These are phyloP conservation scores for Cytospora schulzeri DNA, from an alignment of 2,329 filamentous ascomycete species.

Conservation along the genomic window DNA sequence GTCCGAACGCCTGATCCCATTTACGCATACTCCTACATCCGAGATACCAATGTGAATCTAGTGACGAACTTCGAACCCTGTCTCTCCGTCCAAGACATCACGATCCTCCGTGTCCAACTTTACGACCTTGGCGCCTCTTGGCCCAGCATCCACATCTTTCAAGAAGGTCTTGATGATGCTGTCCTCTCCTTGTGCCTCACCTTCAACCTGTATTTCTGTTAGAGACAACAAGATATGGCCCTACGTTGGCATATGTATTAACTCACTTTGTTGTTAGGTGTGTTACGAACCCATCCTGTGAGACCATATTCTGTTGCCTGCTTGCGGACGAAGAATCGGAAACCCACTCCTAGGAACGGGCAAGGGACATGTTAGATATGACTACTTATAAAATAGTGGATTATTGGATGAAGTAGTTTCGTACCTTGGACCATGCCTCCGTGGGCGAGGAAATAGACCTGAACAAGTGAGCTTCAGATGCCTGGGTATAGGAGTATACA, in stretches of 20 bases:
- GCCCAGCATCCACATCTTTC: constrained; percentile 74
- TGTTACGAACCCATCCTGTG: constrained; percentile 66
- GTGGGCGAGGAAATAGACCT: constrained; percentile 64
- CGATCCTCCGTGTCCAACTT: constrained; percentile 72
- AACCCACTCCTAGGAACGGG: constrained; percentile 54
- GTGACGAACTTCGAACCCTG: constrained; percentile 60
- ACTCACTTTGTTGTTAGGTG: constrained; percentile 54
- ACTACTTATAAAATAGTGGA: not conserved
- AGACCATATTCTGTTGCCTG: constrained; percentile 52
- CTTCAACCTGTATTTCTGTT: constrained; percentile 68
- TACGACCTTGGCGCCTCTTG: constrained; percentile 70
- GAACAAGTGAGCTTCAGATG: not conserved
- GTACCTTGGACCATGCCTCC: constrained; percentile 69
- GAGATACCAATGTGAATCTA: constrained; percentile 25
- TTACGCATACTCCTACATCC: constrained; percentile 1
- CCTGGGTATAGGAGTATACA: no score
- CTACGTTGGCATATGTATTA: constrained; percentile 16
- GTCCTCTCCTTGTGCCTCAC: constrained; percentile 80
- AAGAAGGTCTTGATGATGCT: constrained; percentile 69
- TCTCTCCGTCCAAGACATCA: constrained; percentile 66
- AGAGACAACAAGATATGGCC: constrained; percentile 23
- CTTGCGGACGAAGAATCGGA: constrained; percentile 57
- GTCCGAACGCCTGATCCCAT: constrained; percentile 6
- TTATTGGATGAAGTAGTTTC: constrained; percentile 27
- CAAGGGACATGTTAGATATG: not conserved